These are phyloP conservation scores for Elsinoe perseae DNA, from an alignment of 2,329 filamentous ascomycete genomes.

Conservation along the genomic window DNA sequence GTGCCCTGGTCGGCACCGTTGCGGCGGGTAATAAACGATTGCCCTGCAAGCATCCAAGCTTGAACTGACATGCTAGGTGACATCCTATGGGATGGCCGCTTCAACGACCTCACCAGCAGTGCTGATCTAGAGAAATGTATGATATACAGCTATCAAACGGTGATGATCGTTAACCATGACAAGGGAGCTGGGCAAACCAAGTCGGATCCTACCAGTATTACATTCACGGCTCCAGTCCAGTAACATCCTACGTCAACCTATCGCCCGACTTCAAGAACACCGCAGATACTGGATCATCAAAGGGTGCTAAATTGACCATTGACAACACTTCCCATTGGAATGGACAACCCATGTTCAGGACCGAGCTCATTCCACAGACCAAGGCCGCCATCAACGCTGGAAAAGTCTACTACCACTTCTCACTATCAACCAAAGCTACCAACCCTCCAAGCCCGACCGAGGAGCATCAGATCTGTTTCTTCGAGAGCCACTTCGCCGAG, in stretches of 20 bases:
- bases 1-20: slow-evolving; percentile 13
- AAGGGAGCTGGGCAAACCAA: slow-evolving; percentile 59
- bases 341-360: slow-evolving; percentile 63
- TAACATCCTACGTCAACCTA: slow-evolving; percentile 56
- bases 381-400: slow-evolving; percentile 56
- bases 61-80: slow-evolving; percentile 30
- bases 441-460: slow-evolving; percentile 55
- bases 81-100: slow-evolving; percentile 58
- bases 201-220: slow-evolving; percentile 68
- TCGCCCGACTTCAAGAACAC: slow-evolving; percentile 57
- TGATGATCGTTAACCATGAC: not conserved
- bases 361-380: slow-evolving; percentile 66
- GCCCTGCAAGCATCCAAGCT: not conserved
- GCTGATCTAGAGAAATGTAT: slow-evolving; percentile 48
- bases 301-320: slow-evolving; percentile 63
- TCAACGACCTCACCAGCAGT: slow-evolving; percentile 51
- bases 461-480: slow-evolving; percentile 60
- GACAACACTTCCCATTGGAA: slow-evolving; percentile 60
- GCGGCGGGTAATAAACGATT: slow-evolving; percentile 8
- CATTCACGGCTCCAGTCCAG: slow-evolving; percentile 56
- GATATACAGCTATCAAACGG: not conserved
- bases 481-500: slow-evolving; percentile 67
- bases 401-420: slow-evolving; percentile 66
- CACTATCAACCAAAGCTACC: slow-evolving; percentile 49
- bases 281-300: slow-evolving; percentile 51